Percentiles rank a stretch among this genome's conserved stretches.
Evolutionary conservation across 1,139 yeast species (phyloP).

Genomic region (Candida dubliniensis): DNA sequence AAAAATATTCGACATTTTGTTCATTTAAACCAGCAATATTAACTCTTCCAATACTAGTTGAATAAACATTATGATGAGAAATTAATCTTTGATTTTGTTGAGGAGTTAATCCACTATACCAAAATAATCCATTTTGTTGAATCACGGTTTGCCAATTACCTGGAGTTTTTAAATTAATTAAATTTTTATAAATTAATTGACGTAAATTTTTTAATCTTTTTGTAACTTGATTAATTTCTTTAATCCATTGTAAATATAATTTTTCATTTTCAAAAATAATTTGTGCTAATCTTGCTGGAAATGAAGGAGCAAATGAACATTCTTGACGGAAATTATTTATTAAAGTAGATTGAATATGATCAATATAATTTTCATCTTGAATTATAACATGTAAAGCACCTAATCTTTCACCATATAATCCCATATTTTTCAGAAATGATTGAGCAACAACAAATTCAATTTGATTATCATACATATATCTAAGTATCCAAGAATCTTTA

Average conservation of each 20-base stretch:
- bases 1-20: conserved; percentile 35
- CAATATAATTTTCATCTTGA: conserved; percentile 21
- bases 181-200: conserved; percentile 24
- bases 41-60: conserved; percentile 40
- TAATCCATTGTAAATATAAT: conserved; percentile 32
- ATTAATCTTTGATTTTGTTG: conserved; percentile 32
- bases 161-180: conserved; percentile 37
- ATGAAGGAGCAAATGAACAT: conserved; percentile 49
- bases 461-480: conserved; percentile 23
- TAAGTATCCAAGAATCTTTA: conserved; percentile 30
- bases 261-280: conserved; percentile 26
- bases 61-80: conserved; percentile 37
- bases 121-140: conserved; percentile 43
- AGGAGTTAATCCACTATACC: conserved; percentile 42
- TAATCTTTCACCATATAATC: conserved; percentile 45
- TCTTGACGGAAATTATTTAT: conserved; percentile 35
- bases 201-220: conserved; percentile 33
- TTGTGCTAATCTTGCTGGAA: conserved; percentile 43
- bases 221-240: conserved; percentile 32
- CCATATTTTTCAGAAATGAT: conserved; percentile 48
- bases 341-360: conserved; percentile 27
- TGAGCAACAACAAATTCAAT: conserved; percentile 39
- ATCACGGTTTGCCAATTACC: conserved; percentile 43
- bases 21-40: conserved; percentile 46
- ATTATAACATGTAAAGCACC: conserved; percentile 43